Percentiles rank a stretch among this genome's conserved stretches.
Conservation (phyloP, 768 basidiomycete species). For the Suillus variegatus region DNA sequence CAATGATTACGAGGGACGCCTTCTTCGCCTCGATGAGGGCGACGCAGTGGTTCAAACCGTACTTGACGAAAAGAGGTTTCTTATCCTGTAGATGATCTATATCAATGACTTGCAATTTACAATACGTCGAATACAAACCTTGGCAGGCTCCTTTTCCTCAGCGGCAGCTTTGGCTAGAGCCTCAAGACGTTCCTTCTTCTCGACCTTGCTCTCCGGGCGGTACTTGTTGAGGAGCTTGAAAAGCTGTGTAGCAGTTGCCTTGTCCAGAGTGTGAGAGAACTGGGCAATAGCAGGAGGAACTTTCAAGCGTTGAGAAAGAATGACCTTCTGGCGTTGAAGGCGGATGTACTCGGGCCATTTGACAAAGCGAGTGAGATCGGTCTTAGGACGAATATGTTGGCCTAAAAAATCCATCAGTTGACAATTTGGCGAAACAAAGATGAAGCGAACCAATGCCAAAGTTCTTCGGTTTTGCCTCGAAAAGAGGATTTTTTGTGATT, state of each 20-base stretch:
- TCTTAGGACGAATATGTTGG: slow-evolving; percentile 88
- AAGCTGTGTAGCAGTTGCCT: slow-evolving; percentile 97
- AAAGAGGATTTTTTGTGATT: slow-evolving; percentile 91
- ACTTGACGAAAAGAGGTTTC: slow-evolving; percentile 95
- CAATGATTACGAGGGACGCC: slow-evolving; percentile 92
- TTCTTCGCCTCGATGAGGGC: slow-evolving; percentile 98
- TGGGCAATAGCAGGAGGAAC: slow-evolving; percentile 98
- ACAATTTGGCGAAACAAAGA: neutral
- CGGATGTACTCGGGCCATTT: slow-evolving; percentile 99
- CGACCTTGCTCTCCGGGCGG: slow-evolving; percentile 90
- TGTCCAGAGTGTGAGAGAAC: slow-evolving; percentile 97
- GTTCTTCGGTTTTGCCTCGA: slow-evolving; percentile 88
- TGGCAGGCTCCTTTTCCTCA: slow-evolving; percentile 71
- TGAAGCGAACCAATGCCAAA: slow-evolving; percentile 88
- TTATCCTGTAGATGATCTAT: slow-evolving; percentile 60
- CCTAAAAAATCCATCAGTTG: slow-evolving; percentile 47
- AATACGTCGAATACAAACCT: slow-evolving; percentile 34
- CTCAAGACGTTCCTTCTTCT: slow-evolving; percentile 94
- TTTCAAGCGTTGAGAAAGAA: slow-evolving; percentile 96
- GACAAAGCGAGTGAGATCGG: slow-evolving; percentile 95
- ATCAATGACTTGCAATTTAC: neutral
- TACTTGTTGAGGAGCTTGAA: slow-evolving; percentile 99
- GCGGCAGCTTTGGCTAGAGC: slow-evolving; percentile 76
- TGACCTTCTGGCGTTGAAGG: slow-evolving; percentile 97
- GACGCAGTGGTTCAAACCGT: slow-evolving; percentile 95